These are phyloP conservation scores for Eucalyptus rudis DNA, from an alignment of 345 rosid genomes.

Conservation along the genomic window DNA sequence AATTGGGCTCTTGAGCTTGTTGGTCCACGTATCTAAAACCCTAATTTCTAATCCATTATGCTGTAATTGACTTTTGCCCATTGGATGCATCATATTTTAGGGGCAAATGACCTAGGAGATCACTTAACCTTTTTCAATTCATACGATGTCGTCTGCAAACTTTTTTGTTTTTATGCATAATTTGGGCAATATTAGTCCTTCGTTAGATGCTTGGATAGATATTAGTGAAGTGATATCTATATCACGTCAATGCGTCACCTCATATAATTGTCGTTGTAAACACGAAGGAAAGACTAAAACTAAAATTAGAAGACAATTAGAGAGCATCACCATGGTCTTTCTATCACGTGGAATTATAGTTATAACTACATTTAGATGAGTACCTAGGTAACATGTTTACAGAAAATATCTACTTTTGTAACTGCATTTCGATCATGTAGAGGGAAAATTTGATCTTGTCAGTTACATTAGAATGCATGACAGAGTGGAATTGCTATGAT, in stretches of 20 bases:
- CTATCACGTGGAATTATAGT: not conserved
- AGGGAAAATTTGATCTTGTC: not conserved
- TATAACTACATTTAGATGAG: rapidly evolving
- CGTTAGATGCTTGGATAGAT: no score
- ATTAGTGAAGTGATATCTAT: not conserved
- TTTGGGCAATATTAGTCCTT: not conserved
- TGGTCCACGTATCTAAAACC: not conserved
- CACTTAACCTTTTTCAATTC: not conserved
- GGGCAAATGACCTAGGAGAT: no score
- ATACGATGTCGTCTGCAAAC: not conserved
- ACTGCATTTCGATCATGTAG: rapidly evolving
- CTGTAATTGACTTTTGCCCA: no score
- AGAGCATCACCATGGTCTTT: no score
- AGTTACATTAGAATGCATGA: not conserved
- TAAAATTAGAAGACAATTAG: no score
- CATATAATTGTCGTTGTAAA: rapidly evolving
- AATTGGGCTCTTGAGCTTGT: no score
- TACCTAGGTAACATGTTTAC: not conserved
- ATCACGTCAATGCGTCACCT: rapidly evolving
- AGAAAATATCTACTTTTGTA: not conserved
- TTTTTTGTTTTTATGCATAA: not conserved
- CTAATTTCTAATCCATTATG: not conserved
- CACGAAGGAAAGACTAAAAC: no score
- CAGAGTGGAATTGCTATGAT: not conserved
- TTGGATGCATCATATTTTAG: not conserved